Base-by-base conservation (phyloP, 371 early-diverging fungal species). In the Mucor piriformis region DNA sequence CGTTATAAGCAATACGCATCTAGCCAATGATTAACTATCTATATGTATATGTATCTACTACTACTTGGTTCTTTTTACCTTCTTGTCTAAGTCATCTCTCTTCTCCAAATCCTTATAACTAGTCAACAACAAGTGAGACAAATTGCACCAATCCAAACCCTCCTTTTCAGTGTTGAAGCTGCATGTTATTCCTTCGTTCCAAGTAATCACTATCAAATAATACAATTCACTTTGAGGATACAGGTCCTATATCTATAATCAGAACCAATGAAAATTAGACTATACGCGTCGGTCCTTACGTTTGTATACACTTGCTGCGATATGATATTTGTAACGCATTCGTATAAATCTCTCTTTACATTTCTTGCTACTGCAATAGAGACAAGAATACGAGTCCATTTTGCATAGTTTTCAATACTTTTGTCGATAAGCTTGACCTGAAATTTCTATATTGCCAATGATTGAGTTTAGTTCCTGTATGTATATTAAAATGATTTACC, bases 161-260 rank as follows among this genome's bases (percentile, higher is more conserved):
- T 42, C 20, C 7, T 18, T 42, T 29, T 29, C 29, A 1, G 29
- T 29, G 29, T 53, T 35, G 12, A 60, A 53, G 8, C 23, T 37
- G n/a, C 53, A 46, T 32, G 57, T 46, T 15, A 63, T 44, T 15
- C 63, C 63, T 47, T 66, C 57, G 35, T 66, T 66, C 66, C 66
- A 66, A 21, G 57, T 44, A 24, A 66, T 43, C 2, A 61, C 66
- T 13, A 66, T 48, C 40, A 66, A 48, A 33, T 66, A 66, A 48
- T 66, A 66, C 15, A 66, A 13, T 23, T 66, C 61, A 8, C 53
- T 29, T 33, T 66, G 66, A 25, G 66, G 66, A 48, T 53, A 66
- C 5, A 32, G 20, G 29, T 13, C 20, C 57, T 63, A 37, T 20
- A 35, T 20, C 8, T n/a, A 2, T 8, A 44, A 18, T 18, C 16